Evolutionary conservation across 169 alveolate genomes (phyloP).

Genomic region (Eimeria falciformis): DNA sequence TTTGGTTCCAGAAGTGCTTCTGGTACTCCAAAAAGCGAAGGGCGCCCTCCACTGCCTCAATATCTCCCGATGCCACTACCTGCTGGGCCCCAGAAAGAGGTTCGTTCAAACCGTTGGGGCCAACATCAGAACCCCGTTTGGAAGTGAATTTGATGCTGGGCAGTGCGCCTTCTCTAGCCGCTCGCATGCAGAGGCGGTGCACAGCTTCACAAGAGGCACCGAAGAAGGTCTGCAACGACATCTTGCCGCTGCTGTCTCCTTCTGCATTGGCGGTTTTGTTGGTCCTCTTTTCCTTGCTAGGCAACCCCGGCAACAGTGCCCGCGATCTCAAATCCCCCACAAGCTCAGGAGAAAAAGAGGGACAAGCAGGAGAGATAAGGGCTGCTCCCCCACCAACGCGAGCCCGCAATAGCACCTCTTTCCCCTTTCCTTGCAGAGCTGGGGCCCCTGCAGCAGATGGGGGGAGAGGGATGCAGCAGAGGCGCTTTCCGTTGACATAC

Average conservation of each 20-base stretch:
- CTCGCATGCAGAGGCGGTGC: constrained; percentile 33
- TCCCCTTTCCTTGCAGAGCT: not conserved
- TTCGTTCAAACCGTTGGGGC: not conserved
- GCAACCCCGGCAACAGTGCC: not conserved
- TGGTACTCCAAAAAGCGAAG: constrained; percentile 19
- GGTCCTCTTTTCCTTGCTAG: no score
- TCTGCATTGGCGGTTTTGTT: no score
- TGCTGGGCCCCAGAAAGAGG: constrained; percentile 24
- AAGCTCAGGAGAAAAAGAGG: not conserved
- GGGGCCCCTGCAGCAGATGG: not conserved
- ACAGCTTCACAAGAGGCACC: constrained; percentile 26
- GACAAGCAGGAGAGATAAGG: constrained; percentile 14
- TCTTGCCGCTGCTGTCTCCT: constrained; percentile 2
- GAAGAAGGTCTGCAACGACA: constrained; percentile 39
- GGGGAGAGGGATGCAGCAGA: constrained; percentile 34
- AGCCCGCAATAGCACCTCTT: constrained; percentile 29
- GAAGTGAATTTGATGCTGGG: not conserved
- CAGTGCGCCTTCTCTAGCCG: not conserved
- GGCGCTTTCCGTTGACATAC: not conserved
- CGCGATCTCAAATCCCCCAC: not conserved
- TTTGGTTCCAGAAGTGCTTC: constrained; percentile 12
- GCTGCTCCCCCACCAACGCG: constrained; percentile 1
- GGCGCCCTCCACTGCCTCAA: constrained; percentile 19
- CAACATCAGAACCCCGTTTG: not conserved
- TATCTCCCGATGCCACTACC: constrained; percentile 15